Percentiles rank a stretch among this genome's conserved stretches.
These are phyloP conservation scores for Cornus kousa DNA, from an alignment of 148 eudicot genomes.

Conservation along the genomic window DNA sequence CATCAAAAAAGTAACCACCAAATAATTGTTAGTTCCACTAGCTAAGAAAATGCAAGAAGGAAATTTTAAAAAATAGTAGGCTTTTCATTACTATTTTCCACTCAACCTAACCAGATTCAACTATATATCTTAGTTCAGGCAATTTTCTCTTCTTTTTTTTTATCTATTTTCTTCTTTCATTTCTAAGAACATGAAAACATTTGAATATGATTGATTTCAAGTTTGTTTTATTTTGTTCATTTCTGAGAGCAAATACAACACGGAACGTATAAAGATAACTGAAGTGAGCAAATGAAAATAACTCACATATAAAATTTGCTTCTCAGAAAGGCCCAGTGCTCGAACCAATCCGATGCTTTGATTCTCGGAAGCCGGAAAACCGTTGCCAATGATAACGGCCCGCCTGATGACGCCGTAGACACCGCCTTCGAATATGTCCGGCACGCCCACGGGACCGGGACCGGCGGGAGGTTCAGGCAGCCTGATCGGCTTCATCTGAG, in stretches of 20 bases:
- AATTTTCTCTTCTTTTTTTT: too few relatives aligned
- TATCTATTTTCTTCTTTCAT: too few relatives aligned
- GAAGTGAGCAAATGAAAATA: background rate
- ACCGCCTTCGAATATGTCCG: constrained; percentile 87
- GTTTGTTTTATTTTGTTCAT: background rate
- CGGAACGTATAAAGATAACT: background rate
- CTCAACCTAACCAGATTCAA: too few relatives aligned
- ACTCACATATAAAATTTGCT: constrained; percentile 75
- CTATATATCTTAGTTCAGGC: too few relatives aligned
- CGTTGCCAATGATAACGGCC: constrained; percentile 84
- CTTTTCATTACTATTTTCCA: too few relatives aligned
- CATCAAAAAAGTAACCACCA: background rate
- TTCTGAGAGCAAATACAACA: background rate
- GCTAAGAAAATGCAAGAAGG: too few relatives aligned
- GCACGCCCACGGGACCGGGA: constrained; percentile 67
- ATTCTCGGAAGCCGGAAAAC: constrained; percentile 81
- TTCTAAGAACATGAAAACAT: too few relatives aligned
- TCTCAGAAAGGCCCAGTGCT: constrained; percentile 82
- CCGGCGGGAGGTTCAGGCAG: constrained; percentile 91
- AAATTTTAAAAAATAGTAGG: too few relatives aligned
- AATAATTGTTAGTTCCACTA: background rate
- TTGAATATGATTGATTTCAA: too few relatives aligned
- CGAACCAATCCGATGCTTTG: constrained; percentile 88
- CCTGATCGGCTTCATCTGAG: constrained; percentile 75
- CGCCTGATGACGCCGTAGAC: constrained; percentile 79